These are phyloP conservation scores for Parafenestella ontariensis DNA, from an alignment of 2,329 filamentous ascomycete species.

Conservation along the genomic window DNA sequence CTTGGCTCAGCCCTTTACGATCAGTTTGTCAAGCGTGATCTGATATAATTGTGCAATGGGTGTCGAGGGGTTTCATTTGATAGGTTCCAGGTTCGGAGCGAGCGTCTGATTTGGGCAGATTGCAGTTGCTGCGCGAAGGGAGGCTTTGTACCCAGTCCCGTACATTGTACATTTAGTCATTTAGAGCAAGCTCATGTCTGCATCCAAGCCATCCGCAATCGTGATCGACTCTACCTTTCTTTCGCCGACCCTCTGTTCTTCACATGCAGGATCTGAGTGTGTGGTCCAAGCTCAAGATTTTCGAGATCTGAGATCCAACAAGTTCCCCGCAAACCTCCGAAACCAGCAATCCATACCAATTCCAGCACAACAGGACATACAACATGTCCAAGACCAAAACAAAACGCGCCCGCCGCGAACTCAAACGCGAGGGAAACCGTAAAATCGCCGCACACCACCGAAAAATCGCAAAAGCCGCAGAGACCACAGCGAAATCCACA, in stretches of 20 bases:
- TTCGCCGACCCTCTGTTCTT: neutral
- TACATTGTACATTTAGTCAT: slow-evolving; percentile 48
- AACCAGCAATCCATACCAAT: neutral
- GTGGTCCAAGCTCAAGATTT: slow-evolving; percentile 34
- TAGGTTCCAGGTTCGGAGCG: slow-evolving; percentile 26
- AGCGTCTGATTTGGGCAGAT: slow-evolving; percentile 23
- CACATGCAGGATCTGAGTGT: slow-evolving; percentile 13
- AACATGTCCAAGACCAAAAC: slow-evolving; percentile 47
- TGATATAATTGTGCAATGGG: slow-evolving; percentile 69
- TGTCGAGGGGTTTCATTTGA: slow-evolving; percentile 18
- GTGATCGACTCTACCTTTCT: neutral
- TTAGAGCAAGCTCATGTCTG: slow-evolving; percentile 39
- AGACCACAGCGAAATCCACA: neutral
- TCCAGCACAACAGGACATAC: slow-evolving; percentile 2
- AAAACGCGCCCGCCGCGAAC: slow-evolving; percentile 41
- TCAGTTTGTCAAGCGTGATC: slow-evolving; percentile 94
- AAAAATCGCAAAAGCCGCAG: slow-evolving; percentile 30
- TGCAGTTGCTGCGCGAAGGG: slow-evolving; percentile 27
- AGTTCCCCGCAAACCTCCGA: slow-evolving; percentile 33
- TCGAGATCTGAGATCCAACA: slow-evolving; percentile 11
- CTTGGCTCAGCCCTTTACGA: slow-evolving; percentile 93
- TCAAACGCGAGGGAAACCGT: slow-evolving; percentile 41
- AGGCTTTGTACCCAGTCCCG: slow-evolving; percentile 22
- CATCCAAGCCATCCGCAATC: slow-evolving; percentile 7
- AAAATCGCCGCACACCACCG: slow-evolving; percentile 36